Conservation (phyloP, 83 land plant species). For the Diphasiastrum complanatum region DNA sequence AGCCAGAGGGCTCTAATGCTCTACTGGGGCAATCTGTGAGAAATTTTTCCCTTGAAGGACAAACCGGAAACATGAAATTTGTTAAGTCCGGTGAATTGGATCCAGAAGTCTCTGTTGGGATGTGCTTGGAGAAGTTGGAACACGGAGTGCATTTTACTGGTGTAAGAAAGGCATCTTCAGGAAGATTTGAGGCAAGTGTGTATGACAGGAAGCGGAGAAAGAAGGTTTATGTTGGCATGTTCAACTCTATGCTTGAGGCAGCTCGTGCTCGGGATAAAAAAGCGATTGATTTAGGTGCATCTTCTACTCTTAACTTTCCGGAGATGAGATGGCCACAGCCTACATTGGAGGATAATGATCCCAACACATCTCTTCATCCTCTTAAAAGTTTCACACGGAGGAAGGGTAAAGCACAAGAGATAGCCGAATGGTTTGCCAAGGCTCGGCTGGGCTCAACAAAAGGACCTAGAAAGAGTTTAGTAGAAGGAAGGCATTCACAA, state of each 20-base stretch:
- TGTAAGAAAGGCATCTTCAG: constrained; percentile 31
- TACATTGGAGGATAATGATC: not conserved
- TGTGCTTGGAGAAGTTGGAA: constrained; percentile 15
- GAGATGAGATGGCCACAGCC: constrained; percentile 12
- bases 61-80: not conserved
- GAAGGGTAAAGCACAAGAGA: constrained; percentile 14
- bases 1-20: constrained; percentile 5
- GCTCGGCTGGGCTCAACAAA: constrained; percentile 11
- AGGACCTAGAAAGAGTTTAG: not conserved
- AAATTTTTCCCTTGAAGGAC: too few species aligned
- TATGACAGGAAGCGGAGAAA: constrained; percentile 28
- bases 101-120: constrained; percentile 8
- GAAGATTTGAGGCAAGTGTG: constrained; percentile 32
- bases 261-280: constrained; percentile 32
- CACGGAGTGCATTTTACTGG: constrained; percentile 24
- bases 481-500: constrained; percentile 7
- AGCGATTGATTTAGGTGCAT: constrained; percentile 25
- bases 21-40: too few species aligned
- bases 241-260: constrained; percentile 23
- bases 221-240: constrained; percentile 35
- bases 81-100: not conserved
- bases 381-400: not conserved
- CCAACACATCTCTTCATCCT: not conserved
- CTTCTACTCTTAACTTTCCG: constrained; percentile 29
- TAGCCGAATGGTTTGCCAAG: constrained; percentile 19